These are phyloP conservation scores for Pholiota microspora DNA, from an alignment of 768 basidiomycete genomes.

Conservation along the genomic window DNA sequence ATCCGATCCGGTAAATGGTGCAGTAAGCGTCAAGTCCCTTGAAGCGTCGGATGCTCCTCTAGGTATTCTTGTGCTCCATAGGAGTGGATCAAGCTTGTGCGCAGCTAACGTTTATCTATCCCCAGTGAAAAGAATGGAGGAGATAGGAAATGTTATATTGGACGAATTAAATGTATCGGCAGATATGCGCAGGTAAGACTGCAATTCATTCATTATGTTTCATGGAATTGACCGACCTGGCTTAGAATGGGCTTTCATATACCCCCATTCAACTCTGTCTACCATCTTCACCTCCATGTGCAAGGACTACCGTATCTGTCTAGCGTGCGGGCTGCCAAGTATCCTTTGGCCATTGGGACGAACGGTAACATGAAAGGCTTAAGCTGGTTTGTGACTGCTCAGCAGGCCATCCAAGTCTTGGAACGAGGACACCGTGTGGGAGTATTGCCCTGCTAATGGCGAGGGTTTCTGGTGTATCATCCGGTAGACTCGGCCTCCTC, in stretches of 20 bases:
- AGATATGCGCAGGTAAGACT: slow-evolving; percentile 43
- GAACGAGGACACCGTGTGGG: slow-evolving; percentile 50
- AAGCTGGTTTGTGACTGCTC: slow-evolving; percentile 69
- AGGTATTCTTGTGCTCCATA: slow-evolving; percentile 30
- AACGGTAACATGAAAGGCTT: slow-evolving; percentile 56
- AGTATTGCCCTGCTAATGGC: slow-evolving; percentile 44
- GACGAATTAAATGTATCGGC: slow-evolving; percentile 42
- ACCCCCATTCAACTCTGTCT: slow-evolving; percentile 70
- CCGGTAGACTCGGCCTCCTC: slow-evolving; percentile 6
- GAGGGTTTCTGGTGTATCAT: neutral
- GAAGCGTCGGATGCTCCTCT: slow-evolving; percentile 41
- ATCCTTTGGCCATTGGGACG: slow-evolving; percentile 40
- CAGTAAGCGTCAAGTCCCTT: slow-evolving; percentile 58
- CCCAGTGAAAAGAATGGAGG: slow-evolving; percentile 30
- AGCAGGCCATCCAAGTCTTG: slow-evolving; percentile 60
- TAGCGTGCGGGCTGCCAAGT: slow-evolving; percentile 36
- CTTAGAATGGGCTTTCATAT: slow-evolving; percentile 79
- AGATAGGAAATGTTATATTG: slow-evolving; percentile 51
- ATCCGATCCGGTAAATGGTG: slow-evolving; percentile 2
- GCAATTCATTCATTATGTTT: neutral
- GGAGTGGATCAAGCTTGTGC: neutral
- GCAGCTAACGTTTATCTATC: neutral
- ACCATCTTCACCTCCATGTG: slow-evolving; percentile 76
- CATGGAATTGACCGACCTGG: slow-evolving; percentile 11
- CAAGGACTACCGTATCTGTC: slow-evolving; percentile 66